Evolutionary conservation across 257 asterid species (phyloP), one percentile per base, ranked within the genome.

Genomic region (Cynanchum wilfordii): DNA sequence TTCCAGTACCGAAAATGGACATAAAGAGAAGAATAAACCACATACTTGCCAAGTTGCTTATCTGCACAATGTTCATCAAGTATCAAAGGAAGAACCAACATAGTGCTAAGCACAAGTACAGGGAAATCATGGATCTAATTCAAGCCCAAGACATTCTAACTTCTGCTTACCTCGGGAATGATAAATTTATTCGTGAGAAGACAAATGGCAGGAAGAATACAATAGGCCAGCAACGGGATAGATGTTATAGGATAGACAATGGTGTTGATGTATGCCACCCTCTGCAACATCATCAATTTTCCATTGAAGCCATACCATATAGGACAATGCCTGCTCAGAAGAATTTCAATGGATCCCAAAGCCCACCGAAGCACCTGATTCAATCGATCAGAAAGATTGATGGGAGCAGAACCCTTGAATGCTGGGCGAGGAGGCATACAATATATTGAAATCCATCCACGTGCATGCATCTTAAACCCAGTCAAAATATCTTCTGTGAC

Each of bases 301-400:
- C 97, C 97, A 5, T 75, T 81, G 80, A 90, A 89, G 68, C 97
- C 98, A 52, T 90, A 90, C 98, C 98, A 92, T 78, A 92, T 86
- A 6, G 97, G 98, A 72, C 97, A 90, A 89, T 92, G 98, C 81
- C 96, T 80, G 73, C 98, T 92, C 51, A 92, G 84, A 70, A 90
- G 83, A 76, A 92, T 92, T 78, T 92, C 98, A 68, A 92, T 82
- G 75, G 98, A 92, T 16, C 98, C 98, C 50, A 92, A 79, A 64
- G 98, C 98, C 98, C 98, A 93, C 47, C 97, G 85, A 70, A 93
- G 98, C 59, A 93, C 97, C 82, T 93, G 98, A 84, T 93, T 89
- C 71, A 93, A 79, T 80, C 97, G 95, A 85, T 93, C 98, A 0
- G 98, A 93, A 76, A 93, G 90, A 87, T 89, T 93, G 84, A 90